Conservation (phyloP, 768 basidiomycete species). For the Phylloporus rhodoxanthus region DNA sequence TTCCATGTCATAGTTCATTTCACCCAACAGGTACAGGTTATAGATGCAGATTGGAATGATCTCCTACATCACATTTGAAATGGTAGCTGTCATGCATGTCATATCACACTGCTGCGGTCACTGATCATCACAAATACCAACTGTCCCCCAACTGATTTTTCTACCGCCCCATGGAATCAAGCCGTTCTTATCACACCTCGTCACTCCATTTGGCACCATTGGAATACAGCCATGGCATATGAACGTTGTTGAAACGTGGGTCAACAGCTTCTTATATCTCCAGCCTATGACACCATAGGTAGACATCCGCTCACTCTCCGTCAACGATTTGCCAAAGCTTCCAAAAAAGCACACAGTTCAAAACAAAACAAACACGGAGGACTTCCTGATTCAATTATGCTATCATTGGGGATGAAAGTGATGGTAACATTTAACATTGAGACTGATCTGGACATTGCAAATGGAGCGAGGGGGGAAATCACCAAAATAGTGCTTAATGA, state of each 20-base stretch:
- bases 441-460: not conserved
- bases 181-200: slow-evolving; percentile 35
- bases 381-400: not conserved
- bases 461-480: not conserved
- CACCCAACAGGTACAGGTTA: too few relatives aligned
- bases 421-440: not conserved
- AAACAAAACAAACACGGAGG: not conserved
- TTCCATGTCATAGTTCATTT: too few relatives aligned
- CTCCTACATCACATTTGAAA: not conserved
- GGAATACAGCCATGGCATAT: slow-evolving; percentile 27
- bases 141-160: slow-evolving; percentile 24
- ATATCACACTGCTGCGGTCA: slow-evolving; percentile 23
- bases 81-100: slow-evolving; percentile 24
- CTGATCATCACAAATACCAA: slow-evolving; percentile 13
- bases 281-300: not conserved
- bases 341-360: not conserved
- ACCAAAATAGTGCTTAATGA: not conserved
- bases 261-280: too few relatives aligned
- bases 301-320: not conserved
- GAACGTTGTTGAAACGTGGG: not conserved
- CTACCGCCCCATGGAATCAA: slow-evolving; percentile 27
- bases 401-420: not conserved
- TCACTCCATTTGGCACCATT: slow-evolving; percentile 30
- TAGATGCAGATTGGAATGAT: not conserved
- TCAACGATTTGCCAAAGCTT: not conserved